These are phyloP conservation scores for Colletotrichum sp. DNA, from an alignment of 2,329 filamentous ascomycete genomes.

Conservation along the genomic window DNA sequence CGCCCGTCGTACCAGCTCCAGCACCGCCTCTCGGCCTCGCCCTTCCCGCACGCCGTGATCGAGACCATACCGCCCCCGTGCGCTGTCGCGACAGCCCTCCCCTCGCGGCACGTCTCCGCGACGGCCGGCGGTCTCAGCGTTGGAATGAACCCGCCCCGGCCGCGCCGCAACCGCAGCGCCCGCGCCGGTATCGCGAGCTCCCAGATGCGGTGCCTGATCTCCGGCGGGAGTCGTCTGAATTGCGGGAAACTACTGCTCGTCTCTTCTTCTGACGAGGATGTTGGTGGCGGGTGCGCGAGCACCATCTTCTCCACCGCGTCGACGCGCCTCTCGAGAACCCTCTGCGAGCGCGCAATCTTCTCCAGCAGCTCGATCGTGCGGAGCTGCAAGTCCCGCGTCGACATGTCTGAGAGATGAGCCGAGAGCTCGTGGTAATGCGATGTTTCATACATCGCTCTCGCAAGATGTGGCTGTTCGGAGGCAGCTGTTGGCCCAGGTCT, in stretches of 20 bases:
- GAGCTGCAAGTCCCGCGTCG: neutral
- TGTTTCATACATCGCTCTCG: neutral
- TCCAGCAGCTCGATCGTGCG: conserved; percentile 5
- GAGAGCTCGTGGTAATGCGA: neutral
- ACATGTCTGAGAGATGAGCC: neutral
- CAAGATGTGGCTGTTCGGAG: neutral
- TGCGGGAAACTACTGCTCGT: neutral
- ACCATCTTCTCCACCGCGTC: conserved; percentile 4
- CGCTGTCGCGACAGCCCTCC: neutral
- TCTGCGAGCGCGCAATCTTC: conserved; percentile 12
- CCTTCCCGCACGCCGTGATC: neutral
- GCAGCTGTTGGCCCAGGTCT: neutral
- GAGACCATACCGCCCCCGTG: neutral
- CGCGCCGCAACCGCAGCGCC: neutral
- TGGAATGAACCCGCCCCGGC: neutral
- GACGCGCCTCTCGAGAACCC: neutral
- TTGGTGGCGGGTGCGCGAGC: neutral
- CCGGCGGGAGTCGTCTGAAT: conserved; percentile 9
- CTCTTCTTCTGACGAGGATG: neutral
- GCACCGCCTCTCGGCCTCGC: neutral
- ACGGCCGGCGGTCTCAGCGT: neutral
- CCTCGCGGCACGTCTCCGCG: conserved; percentile 1
- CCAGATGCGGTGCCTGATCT: conserved; percentile 6
- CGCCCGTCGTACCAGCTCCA: conserved; percentile 5
- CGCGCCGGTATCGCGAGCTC: neutral